Conservation (phyloP, 768 basidiomycete species). For the Russula vinacea region DNA sequence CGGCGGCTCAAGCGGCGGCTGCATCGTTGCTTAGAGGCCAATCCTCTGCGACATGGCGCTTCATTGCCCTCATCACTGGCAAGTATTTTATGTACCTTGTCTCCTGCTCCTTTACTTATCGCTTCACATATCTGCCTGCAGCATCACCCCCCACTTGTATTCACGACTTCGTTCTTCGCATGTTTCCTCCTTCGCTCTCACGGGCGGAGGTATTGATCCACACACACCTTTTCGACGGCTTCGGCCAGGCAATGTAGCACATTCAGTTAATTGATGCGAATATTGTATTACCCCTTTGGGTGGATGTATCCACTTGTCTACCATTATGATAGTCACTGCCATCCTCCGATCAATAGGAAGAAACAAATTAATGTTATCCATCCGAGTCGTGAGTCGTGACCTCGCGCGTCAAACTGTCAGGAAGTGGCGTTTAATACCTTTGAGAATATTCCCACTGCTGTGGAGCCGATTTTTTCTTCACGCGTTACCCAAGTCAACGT, state of each 20-base stretch:
- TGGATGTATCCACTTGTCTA: conserved; percentile 4
- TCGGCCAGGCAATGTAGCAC: background rate
- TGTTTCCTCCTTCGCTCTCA: background rate
- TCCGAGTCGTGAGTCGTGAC: no score
- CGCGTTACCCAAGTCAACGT: background rate
- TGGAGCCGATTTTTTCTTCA: conserved; percentile 44
- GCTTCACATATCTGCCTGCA: background rate
- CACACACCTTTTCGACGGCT: background rate
- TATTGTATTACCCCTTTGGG: conserved; percentile 6
- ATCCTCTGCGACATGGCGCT: background rate
- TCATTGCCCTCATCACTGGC: background rate
- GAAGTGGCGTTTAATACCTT: background rate
- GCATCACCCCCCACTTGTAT: background rate
- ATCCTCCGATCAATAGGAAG: conserved; percentile 3
- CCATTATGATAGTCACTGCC: background rate
- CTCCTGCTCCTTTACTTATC: background rate
- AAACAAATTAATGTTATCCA: background rate
- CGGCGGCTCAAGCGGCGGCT: background rate
- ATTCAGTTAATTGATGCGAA: background rate
- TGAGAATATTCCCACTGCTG: conserved; percentile 41
- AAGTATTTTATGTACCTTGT: background rate
- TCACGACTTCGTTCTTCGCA: background rate
- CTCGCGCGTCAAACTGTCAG: background rate
- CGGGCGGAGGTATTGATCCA: background rate
- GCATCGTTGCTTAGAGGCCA: conserved; percentile 18